Evolutionary conservation across 2,329 filamentous ascomycete species (phyloP), one percentile per base, ranked within the genome.

Genomic region (Fusarium verticillioides): DNA sequence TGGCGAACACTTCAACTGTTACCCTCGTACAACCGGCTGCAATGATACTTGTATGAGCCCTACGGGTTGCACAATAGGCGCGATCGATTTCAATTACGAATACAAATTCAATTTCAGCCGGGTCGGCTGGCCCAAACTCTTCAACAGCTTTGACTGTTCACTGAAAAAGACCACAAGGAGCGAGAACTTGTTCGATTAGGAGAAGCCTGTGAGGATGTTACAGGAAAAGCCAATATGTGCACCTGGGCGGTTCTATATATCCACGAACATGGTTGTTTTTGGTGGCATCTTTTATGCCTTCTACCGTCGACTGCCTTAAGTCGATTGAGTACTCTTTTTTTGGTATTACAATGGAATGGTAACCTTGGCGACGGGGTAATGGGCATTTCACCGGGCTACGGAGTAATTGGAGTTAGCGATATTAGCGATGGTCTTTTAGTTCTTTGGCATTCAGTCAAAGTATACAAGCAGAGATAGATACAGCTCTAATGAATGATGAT

Each of bases 51-150:
- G 87, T 82, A 84, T 59, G 9, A 87, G 86, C 52, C 86, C 86
- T 5, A 85, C 84, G 49, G 87, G 87, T 40, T 89, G 87, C 80
- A 88, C 87, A 0, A 83, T 87, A 66, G 87, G 87, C 40, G 75
- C 81, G 12, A 81, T 89, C 54, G 82, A 83, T 73, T 88, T 83
- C 72, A 72, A 78, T 69, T 86, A 84, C 75, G 75, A 80, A 63
- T 62, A 86, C 81, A 88, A 87, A 79, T 85, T 81, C 77, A 82
- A 89, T 75, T 75, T 89, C 58, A 79, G 81, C 32, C 80, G 79
- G 34, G 84, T 87, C 50, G 63, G 78, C 52, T 89, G 87, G 87
- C 78, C 85, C 52, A 80, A 65, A n/a, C 63, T 81, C 26, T 77
- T 83, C 57, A 71, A 65, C 57, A 82, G 81, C 71, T 84, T 84